phyloP scores from a whole-genome alignment of 2,329 filamentous ascomycete species.

The Diaporthe ampelina region DNA sequence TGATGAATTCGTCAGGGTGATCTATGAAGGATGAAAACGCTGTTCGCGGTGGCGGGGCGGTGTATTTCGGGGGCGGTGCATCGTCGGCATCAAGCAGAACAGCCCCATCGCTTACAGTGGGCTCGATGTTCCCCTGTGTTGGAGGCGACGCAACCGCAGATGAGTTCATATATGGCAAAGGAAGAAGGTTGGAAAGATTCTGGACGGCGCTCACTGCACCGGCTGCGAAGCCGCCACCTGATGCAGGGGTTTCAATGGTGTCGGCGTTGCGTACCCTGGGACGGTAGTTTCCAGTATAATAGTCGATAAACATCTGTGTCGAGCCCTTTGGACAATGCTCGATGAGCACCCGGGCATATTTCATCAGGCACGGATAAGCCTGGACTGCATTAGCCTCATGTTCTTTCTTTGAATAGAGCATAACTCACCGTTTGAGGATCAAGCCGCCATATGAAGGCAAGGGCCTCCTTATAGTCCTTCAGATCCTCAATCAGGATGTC shows the following conservation, averaged over 20 bases:
- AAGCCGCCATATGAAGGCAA: conserved; percentile 91
- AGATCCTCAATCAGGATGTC: conserved; percentile 97
- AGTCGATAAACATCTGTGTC: conserved; percentile 91
- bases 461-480: conserved; percentile 87
- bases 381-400: conserved; percentile 56
- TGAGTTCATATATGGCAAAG: conserved; percentile 86
- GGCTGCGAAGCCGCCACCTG: conserved; percentile 60
- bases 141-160: conserved; percentile 68
- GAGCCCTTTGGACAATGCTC: conserved; percentile 87
- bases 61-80: conserved; percentile 71
- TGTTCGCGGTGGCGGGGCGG: conserved; percentile 83
- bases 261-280: conserved; percentile 74
- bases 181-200: conserved; percentile 86
- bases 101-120: conserved; percentile 67
- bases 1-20: conserved; percentile 90
- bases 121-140: conserved; percentile 62
- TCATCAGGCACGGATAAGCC: conserved; percentile 92
- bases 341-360: conserved; percentile 91
- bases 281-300: conserved; percentile 88
- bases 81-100: conserved; percentile 65
- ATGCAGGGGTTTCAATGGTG: conserved; percentile 51
- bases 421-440: conserved; percentile 79
- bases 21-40: conserved; percentile 98
- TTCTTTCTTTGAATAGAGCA: neutral
- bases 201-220: conserved; percentile 84